Conservation (phyloP, 306 rosid genomes). For the Acmispon strigosus region DNA sequence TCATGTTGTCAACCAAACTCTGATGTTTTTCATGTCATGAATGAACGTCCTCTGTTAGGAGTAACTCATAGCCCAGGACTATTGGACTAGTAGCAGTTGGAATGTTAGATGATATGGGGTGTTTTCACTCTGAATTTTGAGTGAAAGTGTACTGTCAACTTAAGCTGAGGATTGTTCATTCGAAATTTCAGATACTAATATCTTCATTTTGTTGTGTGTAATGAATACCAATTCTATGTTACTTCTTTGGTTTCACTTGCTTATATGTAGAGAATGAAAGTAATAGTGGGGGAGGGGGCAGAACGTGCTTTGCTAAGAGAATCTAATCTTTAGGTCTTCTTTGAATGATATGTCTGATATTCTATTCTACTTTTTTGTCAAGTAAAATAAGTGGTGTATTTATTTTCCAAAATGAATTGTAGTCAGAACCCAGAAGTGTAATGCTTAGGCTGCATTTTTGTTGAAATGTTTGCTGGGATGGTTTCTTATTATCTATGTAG, state of each 20-base stretch:
- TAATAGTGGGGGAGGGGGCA: not conserved
- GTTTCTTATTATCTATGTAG: not conserved
- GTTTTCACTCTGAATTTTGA: conserved; percentile 3
- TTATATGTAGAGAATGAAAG: not conserved
- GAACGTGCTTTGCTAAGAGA: not conserved
- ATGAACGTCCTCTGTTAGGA: not conserved
- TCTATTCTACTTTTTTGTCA: not conserved
- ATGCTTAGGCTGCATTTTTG: not conserved
- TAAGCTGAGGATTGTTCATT: not conserved
- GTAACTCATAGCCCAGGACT: not conserved
- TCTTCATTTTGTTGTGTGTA: not conserved
- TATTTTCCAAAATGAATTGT: not conserved
- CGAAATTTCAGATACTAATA: not conserved
- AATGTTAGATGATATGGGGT: not conserved
- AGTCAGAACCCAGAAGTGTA: not conserved
- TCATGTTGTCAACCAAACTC: conserved; percentile 6
- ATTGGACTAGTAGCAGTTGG: not conserved
- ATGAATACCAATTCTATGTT: not conserved
- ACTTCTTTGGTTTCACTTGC: not conserved
- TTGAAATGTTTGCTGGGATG: not conserved
- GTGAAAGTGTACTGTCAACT: not conserved
- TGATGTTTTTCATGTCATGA: not conserved
- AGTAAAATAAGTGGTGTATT: not conserved
- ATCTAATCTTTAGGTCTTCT: conserved; percentile 10
- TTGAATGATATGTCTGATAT: not conserved